phyloP scores from a whole-genome alignment of 148 eudicot species.

The Oxyria digyna region DNA sequence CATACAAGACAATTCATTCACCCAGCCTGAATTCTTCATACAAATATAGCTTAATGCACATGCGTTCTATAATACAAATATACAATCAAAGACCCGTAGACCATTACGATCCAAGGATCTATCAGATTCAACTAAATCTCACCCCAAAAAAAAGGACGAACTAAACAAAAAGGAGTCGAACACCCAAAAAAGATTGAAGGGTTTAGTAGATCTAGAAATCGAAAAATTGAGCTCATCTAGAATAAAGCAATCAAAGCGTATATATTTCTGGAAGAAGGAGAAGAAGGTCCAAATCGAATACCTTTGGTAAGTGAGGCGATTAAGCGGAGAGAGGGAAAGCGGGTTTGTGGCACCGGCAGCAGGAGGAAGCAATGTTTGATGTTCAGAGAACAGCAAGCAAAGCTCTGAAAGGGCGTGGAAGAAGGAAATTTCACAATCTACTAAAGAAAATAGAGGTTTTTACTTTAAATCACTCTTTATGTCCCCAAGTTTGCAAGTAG shows the following conservation, averaged over 20 bases:
- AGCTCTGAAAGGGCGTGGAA: conserved; percentile 1
- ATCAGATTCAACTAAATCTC: not conserved
- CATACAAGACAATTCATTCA: not conserved
- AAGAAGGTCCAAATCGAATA: not conserved
- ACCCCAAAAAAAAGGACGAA: not conserved
- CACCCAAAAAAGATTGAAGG: not conserved
- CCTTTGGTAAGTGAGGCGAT: not conserved
- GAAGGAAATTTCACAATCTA: conserved; percentile 7
- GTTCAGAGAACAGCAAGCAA: conserved; percentile 10
- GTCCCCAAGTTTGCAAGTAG: no score
- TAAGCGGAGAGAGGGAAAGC: not conserved
- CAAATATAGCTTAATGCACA: not conserved
- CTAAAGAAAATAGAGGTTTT: no score
- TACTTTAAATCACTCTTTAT: no score
- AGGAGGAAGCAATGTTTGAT: conserved; percentile 4
- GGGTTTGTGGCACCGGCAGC: not conserved
- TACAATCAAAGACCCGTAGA: not conserved
- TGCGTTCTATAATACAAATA: not conserved
- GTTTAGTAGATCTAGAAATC: not conserved
- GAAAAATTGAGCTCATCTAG: not conserved
- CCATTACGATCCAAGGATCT: not conserved
- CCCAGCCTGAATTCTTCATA: not conserved
- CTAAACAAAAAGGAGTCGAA: not conserved
- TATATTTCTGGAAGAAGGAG: not conserved
- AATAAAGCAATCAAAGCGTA: not conserved